These are phyloP conservation scores for Phytophthora colocasiae DNA, from an alignment of 352 stramenopile genomes.

Conservation along the genomic window DNA sequence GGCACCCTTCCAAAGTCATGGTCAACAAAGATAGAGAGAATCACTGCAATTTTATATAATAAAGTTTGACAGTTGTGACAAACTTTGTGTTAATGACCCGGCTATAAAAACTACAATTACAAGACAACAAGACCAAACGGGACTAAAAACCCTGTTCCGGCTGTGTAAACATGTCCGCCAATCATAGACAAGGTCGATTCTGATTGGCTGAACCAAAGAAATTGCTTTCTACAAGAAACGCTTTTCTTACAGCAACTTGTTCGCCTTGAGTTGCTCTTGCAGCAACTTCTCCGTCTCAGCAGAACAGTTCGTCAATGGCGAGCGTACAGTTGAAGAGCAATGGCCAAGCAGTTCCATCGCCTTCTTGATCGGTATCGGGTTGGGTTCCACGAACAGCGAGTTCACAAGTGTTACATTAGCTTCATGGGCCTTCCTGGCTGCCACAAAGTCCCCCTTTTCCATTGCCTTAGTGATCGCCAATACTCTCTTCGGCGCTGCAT, in stretches of 20 bases:
- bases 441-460: slow-evolving; percentile 73
- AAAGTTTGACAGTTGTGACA: too few species aligned
- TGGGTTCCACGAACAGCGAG: slow-evolving; percentile 76
- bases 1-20: too few species aligned
- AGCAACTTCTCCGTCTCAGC: slow-evolving; percentile 55
- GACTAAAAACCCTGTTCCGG: too few species aligned
- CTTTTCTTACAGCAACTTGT: slow-evolving; percentile 49
- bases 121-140: too few species aligned
- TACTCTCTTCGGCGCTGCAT: slow-evolving; percentile 75
- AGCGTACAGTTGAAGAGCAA: slow-evolving; percentile 56
- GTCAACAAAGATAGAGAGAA: too few species aligned
- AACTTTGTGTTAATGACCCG: too few species aligned
- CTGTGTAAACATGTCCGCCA: too few species aligned
- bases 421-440: slow-evolving; percentile 72
- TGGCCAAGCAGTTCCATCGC: slow-evolving; percentile 72
- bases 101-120: too few species aligned
- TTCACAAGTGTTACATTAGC: slow-evolving; percentile 54
- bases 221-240: background rate
- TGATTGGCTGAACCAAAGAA: too few species aligned
- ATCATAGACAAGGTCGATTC: too few species aligned
- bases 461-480: slow-evolving; percentile 75
- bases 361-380: slow-evolving; percentile 84
- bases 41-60: too few species aligned
- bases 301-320: slow-evolving; percentile 57
- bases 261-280: slow-evolving; percentile 49